Evolutionary conservation across 2,329 filamentous ascomycete species (phyloP).

Genomic region (Camptophora hylomeconis): DNA sequence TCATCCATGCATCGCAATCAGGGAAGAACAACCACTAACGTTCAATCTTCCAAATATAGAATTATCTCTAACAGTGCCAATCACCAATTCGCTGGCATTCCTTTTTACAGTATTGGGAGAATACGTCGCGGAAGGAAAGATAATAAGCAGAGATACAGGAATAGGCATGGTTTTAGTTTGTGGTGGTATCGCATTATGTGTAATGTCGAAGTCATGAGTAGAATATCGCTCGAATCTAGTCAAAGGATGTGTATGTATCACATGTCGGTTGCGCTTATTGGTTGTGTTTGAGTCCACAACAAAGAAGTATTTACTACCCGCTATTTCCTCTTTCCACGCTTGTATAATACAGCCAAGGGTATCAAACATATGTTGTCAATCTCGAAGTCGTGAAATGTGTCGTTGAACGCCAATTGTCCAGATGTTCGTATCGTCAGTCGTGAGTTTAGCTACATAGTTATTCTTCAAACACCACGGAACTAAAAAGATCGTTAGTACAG

Average conservation of each 20-base stretch:
- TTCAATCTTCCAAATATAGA: conserved; percentile 38
- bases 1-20: background rate
- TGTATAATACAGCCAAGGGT: no score
- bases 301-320: no score
- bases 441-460: background rate
- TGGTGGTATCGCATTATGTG: conserved; percentile 69
- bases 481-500: conserved; percentile 23
- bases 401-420: no score
- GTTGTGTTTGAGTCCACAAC: no score
- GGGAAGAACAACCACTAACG: background rate
- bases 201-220: conserved; percentile 42
- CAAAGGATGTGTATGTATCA: no score
- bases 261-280: no score
- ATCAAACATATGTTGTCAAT: no score
- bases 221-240: no score
- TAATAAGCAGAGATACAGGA: conserved; percentile 75
- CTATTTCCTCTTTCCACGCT: no score
- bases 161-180: conserved; percentile 70
- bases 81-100: conserved; percentile 88
- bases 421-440: no score
- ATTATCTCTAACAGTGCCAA: conserved; percentile 81
- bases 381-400: no score
- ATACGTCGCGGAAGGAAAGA: conserved; percentile 87
- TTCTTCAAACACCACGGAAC: conserved; percentile 36
- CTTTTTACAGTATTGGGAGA: conserved; percentile 92